Base-by-base conservation (phyloP, 2,329 filamentous ascomycete species). In the Sporothrix brunneoviolacea region DNA sequence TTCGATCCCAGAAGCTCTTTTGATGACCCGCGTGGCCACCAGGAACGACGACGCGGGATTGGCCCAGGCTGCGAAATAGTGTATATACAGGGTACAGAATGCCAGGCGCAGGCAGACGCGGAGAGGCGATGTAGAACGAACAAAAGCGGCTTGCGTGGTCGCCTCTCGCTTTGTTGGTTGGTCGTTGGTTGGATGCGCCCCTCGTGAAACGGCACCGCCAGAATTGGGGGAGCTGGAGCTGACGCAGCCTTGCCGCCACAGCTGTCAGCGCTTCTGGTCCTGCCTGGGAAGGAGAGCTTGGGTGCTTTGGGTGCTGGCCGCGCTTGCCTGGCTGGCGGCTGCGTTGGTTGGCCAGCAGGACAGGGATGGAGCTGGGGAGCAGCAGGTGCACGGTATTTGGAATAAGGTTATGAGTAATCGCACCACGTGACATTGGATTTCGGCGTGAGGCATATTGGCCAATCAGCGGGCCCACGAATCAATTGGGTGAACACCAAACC, bases 161-260 rank as follows among this genome's bases (percentile, higher is more conserved):
- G 44, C 35, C 16, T 16, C n/a, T 22, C 39, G 35, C 36, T 47
- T 44, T 36, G 42, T 44, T 44, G 13, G 30, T 16, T 22, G 15
- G 43, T 36, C 43, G 42, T 36, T 35, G 30, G 43, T 19, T 37
- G 43, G 42, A 33, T 37, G 35, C 18, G 35, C 35, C 35, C 28
- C 30, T 36, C 36, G 19, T 48, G 45, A 40, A 38, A 40, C 45
- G 39, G 45, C 37, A n/a, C 5, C 13, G 42, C 21, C 36, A 35
- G 19, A 22, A n/a, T 27, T 28, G n/a, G 30, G 30, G 18, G 22
- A 19, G 30, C n/a, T n/a, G 35, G 37, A 40, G 54, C 50, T 57
- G 55, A 57, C 53, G 57, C 52, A 58, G 55, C 57, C 57, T 57
- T 52, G 55, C 49, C 50, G 50, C 53, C 48, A 39, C 39, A 28